A percentile compares a stretch with the other conserved stretches of the same genome.
Evolutionary conservation across 768 basidiomycete genomes (phyloP).

Genomic region (Tremella fuciformis): DNA sequence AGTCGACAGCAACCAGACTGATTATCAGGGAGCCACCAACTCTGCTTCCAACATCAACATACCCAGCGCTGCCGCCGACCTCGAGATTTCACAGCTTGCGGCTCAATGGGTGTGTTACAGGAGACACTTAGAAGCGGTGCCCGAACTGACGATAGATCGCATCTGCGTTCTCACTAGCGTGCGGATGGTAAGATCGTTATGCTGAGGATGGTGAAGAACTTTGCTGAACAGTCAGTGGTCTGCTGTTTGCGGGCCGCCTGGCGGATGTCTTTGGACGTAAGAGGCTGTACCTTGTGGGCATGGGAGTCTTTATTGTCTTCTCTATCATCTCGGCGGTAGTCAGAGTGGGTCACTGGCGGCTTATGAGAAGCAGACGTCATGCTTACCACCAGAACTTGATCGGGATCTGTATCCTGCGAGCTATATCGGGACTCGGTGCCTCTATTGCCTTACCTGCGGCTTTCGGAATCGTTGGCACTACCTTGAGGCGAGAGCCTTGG

Average conservation of each 20-base stretch:
- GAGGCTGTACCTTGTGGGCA: constrained; percentile 63
- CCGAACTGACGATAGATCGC: constrained; percentile 1
- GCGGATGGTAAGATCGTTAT: constrained; percentile 19
- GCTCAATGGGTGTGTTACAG: constrained; percentile 25
- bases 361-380: neutral
- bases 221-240: neutral
- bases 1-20: neutral
- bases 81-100: constrained; percentile 15
- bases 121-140: neutral
- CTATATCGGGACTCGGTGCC: constrained; percentile 25
- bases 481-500: constrained; percentile 42
- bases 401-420: constrained; percentile 28
- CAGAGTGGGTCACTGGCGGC: constrained; percentile 9
- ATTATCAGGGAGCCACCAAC: neutral
- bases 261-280: constrained; percentile 63
- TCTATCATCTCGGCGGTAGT: constrained; percentile 54
- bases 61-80: constrained; percentile 19
- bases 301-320: constrained; percentile 59
- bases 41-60: constrained; percentile 12
- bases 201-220: neutral
- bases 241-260: constrained; percentile 30
- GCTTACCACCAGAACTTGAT: constrained; percentile 6
- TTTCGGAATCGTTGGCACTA: constrained; percentile 27
- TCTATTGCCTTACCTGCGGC: constrained; percentile 27
- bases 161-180: constrained; percentile 25